Percentiles rank a stretch among this genome's conserved stretches.
phyloP scores from a whole-genome alignment of 306 rosid species.

The Lithocarpus polystachyus region DNA sequence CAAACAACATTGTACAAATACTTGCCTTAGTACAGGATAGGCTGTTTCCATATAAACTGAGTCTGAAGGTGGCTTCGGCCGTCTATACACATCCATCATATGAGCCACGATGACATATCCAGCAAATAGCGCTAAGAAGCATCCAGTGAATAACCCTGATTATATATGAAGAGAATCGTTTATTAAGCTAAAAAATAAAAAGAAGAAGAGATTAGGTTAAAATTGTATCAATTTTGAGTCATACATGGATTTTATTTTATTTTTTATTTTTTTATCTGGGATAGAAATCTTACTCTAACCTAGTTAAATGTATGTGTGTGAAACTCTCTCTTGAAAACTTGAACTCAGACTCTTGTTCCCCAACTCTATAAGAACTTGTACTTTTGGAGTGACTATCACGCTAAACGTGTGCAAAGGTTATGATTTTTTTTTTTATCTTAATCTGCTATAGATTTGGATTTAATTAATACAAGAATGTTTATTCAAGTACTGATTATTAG shows the following conservation, averaged over 20 bases:
- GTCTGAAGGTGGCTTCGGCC: conserved; percentile 23
- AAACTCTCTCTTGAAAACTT: too few relatives aligned
- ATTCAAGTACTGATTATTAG: too few relatives aligned
- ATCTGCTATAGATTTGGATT: too few relatives aligned
- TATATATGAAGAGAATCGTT: not conserved
- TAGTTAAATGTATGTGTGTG: too few relatives aligned
- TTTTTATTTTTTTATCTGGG: too few relatives aligned
- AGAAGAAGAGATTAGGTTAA: not conserved
- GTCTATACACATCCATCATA: conserved; percentile 61
- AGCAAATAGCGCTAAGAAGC: conserved; percentile 67
- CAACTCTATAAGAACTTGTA: accelerated
- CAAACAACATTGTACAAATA: not conserved
- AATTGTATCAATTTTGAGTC: not conserved
- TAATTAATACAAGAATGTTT: too few relatives aligned
- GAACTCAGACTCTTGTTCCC: accelerated
- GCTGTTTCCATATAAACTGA: conserved; percentile 92
- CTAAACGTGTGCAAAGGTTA: too few relatives aligned
- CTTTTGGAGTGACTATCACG: accelerated
- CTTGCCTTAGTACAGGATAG: conserved; percentile 90
- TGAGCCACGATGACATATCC: conserved; percentile 95
- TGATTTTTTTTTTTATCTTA: too few relatives aligned
- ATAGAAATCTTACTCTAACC: too few relatives aligned
- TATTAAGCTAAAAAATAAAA: not conserved
- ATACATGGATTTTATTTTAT: not conserved
- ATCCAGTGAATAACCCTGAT: conserved; percentile 84